Percentiles rank a stretch among this genome's conserved stretches.
Conservation (phyloP, 2,329 filamentous ascomycete genomes). For the Botrytis pseudocinerea region DNA sequence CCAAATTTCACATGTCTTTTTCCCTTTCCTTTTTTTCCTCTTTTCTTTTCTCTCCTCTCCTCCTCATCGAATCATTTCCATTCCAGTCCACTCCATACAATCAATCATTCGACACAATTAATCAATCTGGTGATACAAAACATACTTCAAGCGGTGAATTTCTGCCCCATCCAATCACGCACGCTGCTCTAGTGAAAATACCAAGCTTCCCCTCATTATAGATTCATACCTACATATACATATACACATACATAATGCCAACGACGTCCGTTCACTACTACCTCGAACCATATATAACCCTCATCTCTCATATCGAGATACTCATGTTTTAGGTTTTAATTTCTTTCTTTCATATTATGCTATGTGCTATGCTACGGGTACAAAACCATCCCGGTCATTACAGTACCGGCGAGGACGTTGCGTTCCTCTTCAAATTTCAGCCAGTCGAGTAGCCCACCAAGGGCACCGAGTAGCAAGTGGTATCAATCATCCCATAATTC, state of each 20-base stretch:
- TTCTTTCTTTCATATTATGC: constrained; percentile 1
- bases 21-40: too few species aligned
- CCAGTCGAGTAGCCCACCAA: neutral
- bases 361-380: constrained; percentile 12
- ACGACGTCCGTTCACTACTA: neutral
- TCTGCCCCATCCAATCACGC: constrained; percentile 10
- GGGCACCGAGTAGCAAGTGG: constrained; percentile 11
- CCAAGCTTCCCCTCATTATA: constrained; percentile 8
- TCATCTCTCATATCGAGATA: neutral
- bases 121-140: neutral
- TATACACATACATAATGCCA: neutral
- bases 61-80: neutral
- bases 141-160: neutral
- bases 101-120: too few species aligned
- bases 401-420: neutral
- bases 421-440: constrained; percentile 8
- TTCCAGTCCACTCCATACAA: too few species aligned
- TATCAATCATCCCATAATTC: constrained; percentile 16
- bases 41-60: neutral
- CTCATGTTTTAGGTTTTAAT: neutral
- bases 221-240: neutral
- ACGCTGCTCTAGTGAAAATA: neutral
- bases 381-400: neutral
- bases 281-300: neutral
- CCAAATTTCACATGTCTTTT: neutral